phyloP scores from a whole-genome alignment of 2,329 filamentous ascomycete species.

The Aspergillus texensis region DNA sequence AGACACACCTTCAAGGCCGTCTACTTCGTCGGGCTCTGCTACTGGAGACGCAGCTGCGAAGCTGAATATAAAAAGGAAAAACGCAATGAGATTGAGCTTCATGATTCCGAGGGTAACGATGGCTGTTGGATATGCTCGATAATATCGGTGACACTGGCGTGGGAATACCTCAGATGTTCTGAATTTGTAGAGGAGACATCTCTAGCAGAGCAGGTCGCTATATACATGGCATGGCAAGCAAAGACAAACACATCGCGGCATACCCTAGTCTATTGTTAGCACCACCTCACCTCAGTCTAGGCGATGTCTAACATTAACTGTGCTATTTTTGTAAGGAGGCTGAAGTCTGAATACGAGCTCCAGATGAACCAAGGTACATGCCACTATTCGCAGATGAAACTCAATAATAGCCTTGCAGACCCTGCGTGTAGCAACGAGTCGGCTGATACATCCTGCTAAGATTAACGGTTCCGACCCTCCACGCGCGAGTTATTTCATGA shows the following conservation, averaged over 20 bases:
- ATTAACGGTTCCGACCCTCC: too few species aligned
- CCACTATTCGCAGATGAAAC: too few species aligned
- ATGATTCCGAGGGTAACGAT: not conserved
- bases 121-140: not conserved
- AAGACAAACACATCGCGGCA: too few species aligned
- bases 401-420: not conserved
- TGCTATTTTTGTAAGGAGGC: not conserved
- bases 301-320: not conserved
- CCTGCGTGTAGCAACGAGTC: not conserved
- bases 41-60: not conserved
- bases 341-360: not conserved
- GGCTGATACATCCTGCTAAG: too few species aligned
- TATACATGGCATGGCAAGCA: not conserved
- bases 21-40: not conserved
- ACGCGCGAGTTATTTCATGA: not conserved
- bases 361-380: not conserved
- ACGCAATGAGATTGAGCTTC: not conserved
- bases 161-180: not conserved
- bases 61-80: not conserved
- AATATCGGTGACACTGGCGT: not conserved
- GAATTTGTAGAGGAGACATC: not conserved
- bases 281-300: not conserved
- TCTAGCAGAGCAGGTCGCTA: not conserved
- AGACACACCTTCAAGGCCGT: not conserved
- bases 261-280: accelerated